Evolutionary conservation across 768 basidiomycete species (phyloP), one percentile per base, ranked within the genome.

Genomic region (Termitomyces bulborhizus): DNA sequence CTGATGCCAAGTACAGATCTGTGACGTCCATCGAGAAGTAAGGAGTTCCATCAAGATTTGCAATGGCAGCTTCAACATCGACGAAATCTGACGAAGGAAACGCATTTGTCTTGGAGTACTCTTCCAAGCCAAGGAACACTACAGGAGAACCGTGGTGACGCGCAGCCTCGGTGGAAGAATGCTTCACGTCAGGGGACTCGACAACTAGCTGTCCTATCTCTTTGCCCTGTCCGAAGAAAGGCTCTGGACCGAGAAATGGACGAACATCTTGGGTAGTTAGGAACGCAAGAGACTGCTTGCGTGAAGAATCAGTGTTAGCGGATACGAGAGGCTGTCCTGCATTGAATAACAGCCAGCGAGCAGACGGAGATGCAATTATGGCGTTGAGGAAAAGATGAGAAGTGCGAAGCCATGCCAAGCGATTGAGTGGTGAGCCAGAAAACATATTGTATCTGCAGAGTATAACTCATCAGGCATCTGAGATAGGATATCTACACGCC

Each of bases 11-110:
- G 5, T 75, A 75, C 21, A 80, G 67, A 52, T 82, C 76, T 26
- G 76, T 77, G 1, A 92, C 73, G 65, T 97, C 93, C 57, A 97
- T 60, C 0, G 93, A 77, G 66, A 97, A 98, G 68, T 88, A 95
- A 0, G 92, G 85, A 2, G 78, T 84, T n/a, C 95, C 96, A 31
- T 86, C 69, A 26, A 94, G 72, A 46, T 86, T 82, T 48, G 75
- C 71, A 3, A 83, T 69, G 1, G 82, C 78, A 16, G 67, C 62
- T 50, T 80, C 74, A 0, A 86, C 79, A 57, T 80, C 73, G 54
- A 75, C 78, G 48, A 87, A 84, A 45, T 87, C 83, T 3, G 83
- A 79, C 0, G 86, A 85, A 9, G 85, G 83, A 3, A 89, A 76
- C 0, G 86, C 81, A 42, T 68, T 70, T 4, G 71, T 69, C 26